A percentile compares a stretch with the other conserved stretches of the same genome.
These are phyloP conservation scores for Coprinellus aureogranulatus DNA, from an alignment of 768 basidiomycete species.

Conservation along the genomic window DNA sequence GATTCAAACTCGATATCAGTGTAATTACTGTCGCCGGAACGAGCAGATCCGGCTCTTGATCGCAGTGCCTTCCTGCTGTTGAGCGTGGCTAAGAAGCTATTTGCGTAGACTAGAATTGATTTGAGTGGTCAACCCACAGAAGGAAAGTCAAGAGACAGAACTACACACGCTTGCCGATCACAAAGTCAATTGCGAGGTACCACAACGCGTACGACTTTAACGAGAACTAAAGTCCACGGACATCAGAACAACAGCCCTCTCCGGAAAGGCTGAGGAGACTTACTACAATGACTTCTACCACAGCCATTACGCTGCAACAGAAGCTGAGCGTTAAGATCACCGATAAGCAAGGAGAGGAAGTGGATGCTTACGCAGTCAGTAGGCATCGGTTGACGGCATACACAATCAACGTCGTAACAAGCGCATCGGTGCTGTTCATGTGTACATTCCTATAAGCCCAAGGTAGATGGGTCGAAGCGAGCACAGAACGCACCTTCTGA, in stretches of 20 bases:
- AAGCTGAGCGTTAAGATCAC: background rate
- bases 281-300: slow-evolving; percentile 38
- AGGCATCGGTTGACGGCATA: slow-evolving; percentile 52
- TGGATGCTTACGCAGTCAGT: slow-evolving; percentile 40
- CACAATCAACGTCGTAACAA: slow-evolving; percentile 43
- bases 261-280: slow-evolving; percentile 4
- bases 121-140: too few relatives aligned
- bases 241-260: background rate
- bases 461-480: background rate
- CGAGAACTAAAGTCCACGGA: slow-evolving; percentile 21
- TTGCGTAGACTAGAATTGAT: slow-evolving; percentile 39
- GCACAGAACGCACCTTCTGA: slow-evolving; percentile 25
- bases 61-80: slow-evolving; percentile 26
- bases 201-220: slow-evolving; percentile 30
- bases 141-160: too few relatives aligned
- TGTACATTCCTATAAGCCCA: background rate
- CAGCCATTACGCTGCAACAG: slow-evolving; percentile 29
- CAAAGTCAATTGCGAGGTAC: slow-evolving; percentile 42
- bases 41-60: slow-evolving; percentile 4
- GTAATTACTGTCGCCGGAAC: slow-evolving; percentile 6
- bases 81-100: slow-evolving; percentile 43
- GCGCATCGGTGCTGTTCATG: slow-evolving; percentile 34
- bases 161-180: slow-evolving; percentile 44
- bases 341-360: background rate
- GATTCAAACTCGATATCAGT: slow-evolving; percentile 15